Evolutionary conservation across 1,284 basidiomycete species (phyloP), one percentile per base, ranked within the genome.

Genomic region (Rhodotorula sp.): DNA sequence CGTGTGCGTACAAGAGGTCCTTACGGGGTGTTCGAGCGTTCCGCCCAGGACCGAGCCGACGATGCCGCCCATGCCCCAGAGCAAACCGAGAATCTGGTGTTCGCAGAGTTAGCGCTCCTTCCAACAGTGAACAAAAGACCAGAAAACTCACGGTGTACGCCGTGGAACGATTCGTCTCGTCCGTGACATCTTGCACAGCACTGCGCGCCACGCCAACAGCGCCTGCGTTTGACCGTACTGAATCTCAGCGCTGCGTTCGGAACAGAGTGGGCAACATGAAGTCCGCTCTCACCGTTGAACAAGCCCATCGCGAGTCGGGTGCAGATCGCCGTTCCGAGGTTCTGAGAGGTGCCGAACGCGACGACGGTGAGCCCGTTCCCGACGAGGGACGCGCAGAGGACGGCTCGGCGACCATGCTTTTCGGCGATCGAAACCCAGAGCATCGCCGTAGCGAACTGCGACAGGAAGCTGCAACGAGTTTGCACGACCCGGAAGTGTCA

Each of bases 361-460:
- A 89, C 84, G 78, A 85, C 90, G 21, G 92, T 91, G 56, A 90
- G 69, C 0, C 89, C 88, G 79, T 90, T 92, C 28, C 93, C 93
- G 65, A 94, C 81, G 64, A 97, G 84, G 62, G 93, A 94, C 57
- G 91, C 85, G 69, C 91, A 88, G 45, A 99, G 85, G 8, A 99
- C 95, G 18, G 87, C 85, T 43, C 95, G 88, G 55, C 89, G 86
- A 52, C 94, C 93, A 80, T 97, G 91, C 81, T 89, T 91, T 68
- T 95, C 91, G 18, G 95, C 95, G 26, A 95, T 88, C 34, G 92
- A 93, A 59, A 93, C 92, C 95, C 93, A 84, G 70, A 98, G 86
- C 56, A 99, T 83, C 47, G 93, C 95, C 4, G 95, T 98, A 55
- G 97, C 84, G 82, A 99, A 97, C 78, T 93, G 91, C 15, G 76